A percentile compares a stretch with the other conserved stretches of the same genome.
These are phyloP conservation scores for Tricharina praecox DNA, from an alignment of 495 filamentous ascomycete genomes.

Conservation along the genomic window DNA sequence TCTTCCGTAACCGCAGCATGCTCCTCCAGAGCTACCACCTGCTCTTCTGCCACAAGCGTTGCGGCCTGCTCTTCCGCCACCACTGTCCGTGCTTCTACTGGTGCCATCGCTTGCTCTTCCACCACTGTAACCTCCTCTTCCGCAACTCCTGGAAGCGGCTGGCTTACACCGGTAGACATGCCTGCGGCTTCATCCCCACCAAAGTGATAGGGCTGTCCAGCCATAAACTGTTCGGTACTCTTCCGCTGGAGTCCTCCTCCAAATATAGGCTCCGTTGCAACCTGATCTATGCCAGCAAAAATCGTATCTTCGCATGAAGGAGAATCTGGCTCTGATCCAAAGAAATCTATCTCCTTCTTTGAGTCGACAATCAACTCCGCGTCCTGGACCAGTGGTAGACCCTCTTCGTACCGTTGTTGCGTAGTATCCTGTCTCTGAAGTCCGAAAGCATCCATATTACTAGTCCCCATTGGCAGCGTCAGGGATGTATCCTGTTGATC, in stretches of 20 bases:
- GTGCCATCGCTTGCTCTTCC: too few species aligned
- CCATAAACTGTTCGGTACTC: slow-evolving; percentile 41
- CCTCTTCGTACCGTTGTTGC: slow-evolving; percentile 38
- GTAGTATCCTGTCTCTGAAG: not conserved
- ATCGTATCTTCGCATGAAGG: slow-evolving; percentile 38
- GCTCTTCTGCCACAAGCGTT: too few species aligned
- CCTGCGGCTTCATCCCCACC: slow-evolving; percentile 23
- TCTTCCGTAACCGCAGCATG: not conserved
- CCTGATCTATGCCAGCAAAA: slow-evolving; percentile 6
- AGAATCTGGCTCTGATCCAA: slow-evolving; percentile 12
- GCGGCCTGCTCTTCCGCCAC: too few species aligned
- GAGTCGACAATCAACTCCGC: slow-evolving; percentile 7
- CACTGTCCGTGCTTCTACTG: too few species aligned
- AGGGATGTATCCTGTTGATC: not conserved
- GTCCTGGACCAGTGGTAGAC: slow-evolving; percentile 38
- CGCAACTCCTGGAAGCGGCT: not conserved
- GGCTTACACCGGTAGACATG: slow-evolving; percentile 19
- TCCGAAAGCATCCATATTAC: not conserved
- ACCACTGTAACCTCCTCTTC: not conserved
- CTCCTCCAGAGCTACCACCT: too few species aligned
- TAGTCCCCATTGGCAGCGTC: not conserved
- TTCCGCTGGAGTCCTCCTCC: slow-evolving; percentile 35
- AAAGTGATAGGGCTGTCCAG: slow-evolving; percentile 18
- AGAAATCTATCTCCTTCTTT: slow-evolving; percentile 9
- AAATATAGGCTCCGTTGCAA: not conserved